Percentiles rank a stretch among this genome's conserved stretches.
These are phyloP conservation scores for Populus euphratica DNA, from an alignment of 345 rosid species.

Conservation along the genomic window DNA sequence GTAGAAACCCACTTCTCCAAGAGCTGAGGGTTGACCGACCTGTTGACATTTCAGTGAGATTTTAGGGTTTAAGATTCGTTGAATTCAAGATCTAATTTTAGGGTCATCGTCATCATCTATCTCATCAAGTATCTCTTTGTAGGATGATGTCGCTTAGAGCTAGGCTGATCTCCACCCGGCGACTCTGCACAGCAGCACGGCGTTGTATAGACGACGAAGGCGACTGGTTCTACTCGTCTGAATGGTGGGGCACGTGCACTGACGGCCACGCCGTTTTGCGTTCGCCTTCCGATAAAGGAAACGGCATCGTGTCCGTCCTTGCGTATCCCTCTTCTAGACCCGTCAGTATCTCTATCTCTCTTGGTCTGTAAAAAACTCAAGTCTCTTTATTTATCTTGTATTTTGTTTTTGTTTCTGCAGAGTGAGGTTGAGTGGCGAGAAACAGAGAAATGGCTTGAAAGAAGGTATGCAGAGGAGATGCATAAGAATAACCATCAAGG, in stretches of 20 bases:
- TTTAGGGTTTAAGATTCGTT: neutral
- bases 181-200: constrained; percentile 34
- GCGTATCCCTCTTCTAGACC: constrained; percentile 75
- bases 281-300: constrained; percentile 52
- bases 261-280: constrained; percentile 47
- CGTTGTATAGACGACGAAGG: constrained; percentile 65
- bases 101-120: too few species aligned
- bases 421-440: constrained; percentile 52
- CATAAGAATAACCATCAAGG: constrained; percentile 14
- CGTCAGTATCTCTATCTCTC: constrained; percentile 40
- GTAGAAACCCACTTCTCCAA: too few species aligned
- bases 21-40: too few species aligned
- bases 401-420: constrained; percentile 31
- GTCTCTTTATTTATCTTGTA: neutral
- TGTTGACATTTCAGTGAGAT: too few species aligned
- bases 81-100: neutral
- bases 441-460: constrained; percentile 74
- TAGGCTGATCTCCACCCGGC: constrained; percentile 20
- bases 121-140: too few species aligned
- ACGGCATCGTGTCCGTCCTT: constrained; percentile 76
- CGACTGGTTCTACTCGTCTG: constrained; percentile 75
- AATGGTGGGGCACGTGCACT: constrained; percentile 74
- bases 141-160: constrained; percentile 18
- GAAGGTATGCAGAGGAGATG: constrained; percentile 51
- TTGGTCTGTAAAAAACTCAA: neutral